phyloP scores from a whole-genome alignment of 202 grass and related monocot species.

The Miscanthus sacchariflorus region DNA sequence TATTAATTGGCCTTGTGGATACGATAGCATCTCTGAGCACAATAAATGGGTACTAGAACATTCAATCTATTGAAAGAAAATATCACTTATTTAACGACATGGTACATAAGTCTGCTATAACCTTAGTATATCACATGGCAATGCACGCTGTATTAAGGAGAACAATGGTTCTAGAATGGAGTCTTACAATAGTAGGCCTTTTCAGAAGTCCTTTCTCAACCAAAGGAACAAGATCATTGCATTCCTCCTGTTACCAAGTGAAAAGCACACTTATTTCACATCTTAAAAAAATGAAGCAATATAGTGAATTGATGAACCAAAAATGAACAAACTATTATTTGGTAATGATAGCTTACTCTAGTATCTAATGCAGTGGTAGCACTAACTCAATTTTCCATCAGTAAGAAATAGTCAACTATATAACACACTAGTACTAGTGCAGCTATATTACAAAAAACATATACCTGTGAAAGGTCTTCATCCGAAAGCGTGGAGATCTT shows the following conservation, averaged over 20 bases:
- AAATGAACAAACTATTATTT: background rate
- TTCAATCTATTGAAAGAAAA: too few relatives aligned
- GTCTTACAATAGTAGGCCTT: constrained; percentile 80
- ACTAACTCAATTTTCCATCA: background rate
- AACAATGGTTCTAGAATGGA: too few relatives aligned
- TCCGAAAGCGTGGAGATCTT: constrained; percentile 63
- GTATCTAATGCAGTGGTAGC: background rate
- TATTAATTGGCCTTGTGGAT: too few relatives aligned
- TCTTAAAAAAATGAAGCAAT: background rate
- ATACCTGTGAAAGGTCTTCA: constrained; percentile 76
- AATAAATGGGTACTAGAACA: too few relatives aligned
- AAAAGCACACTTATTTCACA: constrained; percentile 20
- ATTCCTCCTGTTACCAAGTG: constrained; percentile 73
- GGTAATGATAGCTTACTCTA: background rate
- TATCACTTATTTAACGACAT: too few relatives aligned
- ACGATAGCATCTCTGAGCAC: too few relatives aligned
- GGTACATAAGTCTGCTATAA: too few relatives aligned
- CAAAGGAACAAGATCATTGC: constrained; percentile 61
- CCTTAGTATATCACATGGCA: too few relatives aligned
- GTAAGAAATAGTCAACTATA: background rate
- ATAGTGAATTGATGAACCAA: constrained; percentile 25
- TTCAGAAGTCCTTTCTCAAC: constrained; percentile 60
- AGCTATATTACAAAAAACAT: constrained; percentile 12
- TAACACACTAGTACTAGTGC: background rate
- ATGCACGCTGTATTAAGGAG: too few relatives aligned